Evolutionary conservation across 352 stramenopile genomes (phyloP), one percentile per base, ranked within the genome.

Genomic region (Discostella stelligera): DNA sequence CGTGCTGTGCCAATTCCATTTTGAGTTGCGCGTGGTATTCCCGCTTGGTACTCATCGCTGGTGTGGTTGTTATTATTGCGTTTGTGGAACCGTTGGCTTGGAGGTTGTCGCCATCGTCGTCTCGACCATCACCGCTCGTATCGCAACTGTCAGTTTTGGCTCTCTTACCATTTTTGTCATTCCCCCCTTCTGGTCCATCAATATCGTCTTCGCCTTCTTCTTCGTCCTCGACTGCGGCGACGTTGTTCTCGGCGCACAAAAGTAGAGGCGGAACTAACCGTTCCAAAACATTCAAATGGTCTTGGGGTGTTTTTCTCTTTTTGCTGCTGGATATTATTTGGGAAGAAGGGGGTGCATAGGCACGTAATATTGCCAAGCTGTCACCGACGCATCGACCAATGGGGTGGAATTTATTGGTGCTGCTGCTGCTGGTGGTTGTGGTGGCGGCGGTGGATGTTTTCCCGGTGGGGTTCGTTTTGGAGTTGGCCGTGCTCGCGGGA

Each of bases 341-440:
- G 9, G 46, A 66, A 11, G 18, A 46, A 3, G 54, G 56, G 7
- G 18, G 21, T 32, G 39, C 53, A 52, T 76, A 63, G 25, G 53
- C 50, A 23, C 65, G 58, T 54, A 83, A 69, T 16, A 78, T 67
- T n/a, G 69, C 58, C 2, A 83, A 46, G 16, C 23, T 75, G 37
- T 48, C 68, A 41, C 74, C 78, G 46, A 53, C 61, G 64, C 66
- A 73, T 58, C 53, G 50, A n/a, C 74, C 74, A 2, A 44, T 16
- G 27, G 56, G 55, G 16, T 74, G 55, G 9, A 49, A 55, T 60
- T 66, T 71, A 61, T 41, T 59, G 21, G 18, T 56, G n/a, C 23
- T 62, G 21, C 9, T 30, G 39, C 20, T 37, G 82, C 25, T 68
- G 52, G 21, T 75, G 37, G 27, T 53, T 23, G 53, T 25, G 32